Base-by-base conservation (phyloP, 768 basidiomycete genomes). In the Boletus vermiculosoides region DNA sequence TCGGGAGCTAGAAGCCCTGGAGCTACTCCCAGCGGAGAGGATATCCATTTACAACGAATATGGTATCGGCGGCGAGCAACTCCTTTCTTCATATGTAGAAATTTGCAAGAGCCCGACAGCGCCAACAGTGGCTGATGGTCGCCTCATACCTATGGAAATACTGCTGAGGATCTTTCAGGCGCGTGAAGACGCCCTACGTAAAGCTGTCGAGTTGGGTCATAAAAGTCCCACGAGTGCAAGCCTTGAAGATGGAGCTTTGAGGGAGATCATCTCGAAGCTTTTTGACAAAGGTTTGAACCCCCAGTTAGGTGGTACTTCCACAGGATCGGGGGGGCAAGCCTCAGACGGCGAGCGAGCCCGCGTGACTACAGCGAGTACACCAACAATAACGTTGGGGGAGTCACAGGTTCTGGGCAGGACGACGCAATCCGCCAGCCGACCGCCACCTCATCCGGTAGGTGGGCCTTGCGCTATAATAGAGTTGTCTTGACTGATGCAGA, bases 11-110 rank as follows among this genome's bases (percentile, higher is more conserved):
- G 80, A 82, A 54, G 74, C 74, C 57, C 74, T 80, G 9, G 36
- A 65, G 0, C 75, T 87, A 41, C 66, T 74, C 0, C 75, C 78
- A 3, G 78, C 86, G 0, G 76, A 83, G 1, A 79, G 83, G 13
- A 80, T 88, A 49, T 74, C 77, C 0, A 67, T 84, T 1, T 89
- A 87, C 58, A 84, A 84, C 11, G 66, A 70, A 6, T 78, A 81
- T 60, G 67, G 75, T 0, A 77, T 88, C 50, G 80, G 84, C 42
- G 71, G 73, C 40, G 72, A 75, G 22, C 72, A 81, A 22, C 80
- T 88, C 30, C 61, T 84, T 22, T 77, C 78, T 0, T 73, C 80
- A 0, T 90, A 85, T 51, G 75, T 78, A 3, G 71, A 75, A 0
- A 73, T 90, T 0, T 83, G 83, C 62, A 74, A 74, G 31, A 80